phyloP scores from a whole-genome alignment of 2,329 filamentous ascomycete species.

The Ceratocystis harringtonii region DNA sequence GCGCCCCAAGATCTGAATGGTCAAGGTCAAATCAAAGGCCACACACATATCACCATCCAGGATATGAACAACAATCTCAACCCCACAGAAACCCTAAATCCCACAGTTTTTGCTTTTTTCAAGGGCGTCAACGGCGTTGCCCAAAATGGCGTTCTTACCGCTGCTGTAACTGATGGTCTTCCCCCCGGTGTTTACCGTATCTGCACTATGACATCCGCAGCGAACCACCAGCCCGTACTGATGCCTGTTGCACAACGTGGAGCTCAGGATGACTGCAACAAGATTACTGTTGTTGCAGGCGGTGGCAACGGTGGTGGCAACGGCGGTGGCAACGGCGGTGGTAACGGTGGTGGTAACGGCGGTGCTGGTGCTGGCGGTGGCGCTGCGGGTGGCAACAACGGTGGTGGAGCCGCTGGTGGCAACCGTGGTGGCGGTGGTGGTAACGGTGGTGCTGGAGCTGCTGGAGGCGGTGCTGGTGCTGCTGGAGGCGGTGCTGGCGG shows the following conservation, averaged over 20 bases:
- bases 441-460: slow-evolving; percentile 18
- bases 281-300: slow-evolving; percentile 36
- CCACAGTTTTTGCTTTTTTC: slow-evolving; percentile 45
- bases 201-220: slow-evolving; percentile 47
- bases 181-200: slow-evolving; percentile 48
- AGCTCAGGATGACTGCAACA: slow-evolving; percentile 49
- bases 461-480: not conserved
- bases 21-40: slow-evolving; percentile 38
- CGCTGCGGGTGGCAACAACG: slow-evolving; percentile 9
- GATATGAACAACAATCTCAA: slow-evolving; percentile 36
- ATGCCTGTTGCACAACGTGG: slow-evolving; percentile 55
- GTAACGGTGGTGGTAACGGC: slow-evolving; percentile 18
- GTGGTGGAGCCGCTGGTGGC: slow-evolving; percentile 18
- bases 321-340: slow-evolving; percentile 16
- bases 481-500: slow-evolving; percentile 15
- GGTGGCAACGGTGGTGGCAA: slow-evolving; percentile 20
- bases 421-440: slow-evolving; percentile 19
- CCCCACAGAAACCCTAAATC: slow-evolving; percentile 37
- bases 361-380: slow-evolving; percentile 13
- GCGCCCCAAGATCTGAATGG: slow-evolving; percentile 40
- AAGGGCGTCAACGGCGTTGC: slow-evolving; percentile 51
- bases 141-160: slow-evolving; percentile 37
- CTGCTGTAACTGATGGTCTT: slow-evolving; percentile 42
- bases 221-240: slow-evolving; percentile 51
- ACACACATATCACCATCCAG: slow-evolving; percentile 46